phyloP scores from a whole-genome alignment of 305 asterid species.

The Salvia sclarea region DNA sequence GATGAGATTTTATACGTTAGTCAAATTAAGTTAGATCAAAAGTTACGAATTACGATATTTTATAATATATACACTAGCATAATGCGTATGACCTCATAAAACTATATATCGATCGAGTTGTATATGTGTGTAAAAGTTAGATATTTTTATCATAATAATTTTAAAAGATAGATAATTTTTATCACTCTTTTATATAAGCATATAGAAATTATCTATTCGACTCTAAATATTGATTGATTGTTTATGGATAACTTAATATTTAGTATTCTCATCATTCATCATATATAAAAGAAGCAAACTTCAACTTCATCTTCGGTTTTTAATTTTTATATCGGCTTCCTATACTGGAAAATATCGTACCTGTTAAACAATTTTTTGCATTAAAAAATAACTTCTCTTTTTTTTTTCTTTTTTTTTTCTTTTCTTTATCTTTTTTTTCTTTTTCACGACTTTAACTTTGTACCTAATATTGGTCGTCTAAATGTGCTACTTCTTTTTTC shows the following conservation, averaged over 20 bases:
- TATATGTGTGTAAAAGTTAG: no score
- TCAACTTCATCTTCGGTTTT: background rate
- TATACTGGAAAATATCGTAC: background rate
- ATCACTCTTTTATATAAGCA: background rate
- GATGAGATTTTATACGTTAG: background rate
- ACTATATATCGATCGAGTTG: no score
- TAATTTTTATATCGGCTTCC: background rate
- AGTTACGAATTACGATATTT: background rate
- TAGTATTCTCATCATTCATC: background rate
- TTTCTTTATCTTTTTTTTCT: background rate
- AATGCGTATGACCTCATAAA: no score
- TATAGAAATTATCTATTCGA: background rate
- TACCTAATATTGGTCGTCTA: background rate
- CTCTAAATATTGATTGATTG: background rate
- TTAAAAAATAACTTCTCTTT: background rate
- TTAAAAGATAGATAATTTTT: no score
- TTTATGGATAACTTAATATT: background rate
- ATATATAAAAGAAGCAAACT: background rate
- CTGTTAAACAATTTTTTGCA: background rate
- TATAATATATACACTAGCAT: no score
- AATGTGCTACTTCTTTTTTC: background rate
- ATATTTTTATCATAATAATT: no score
- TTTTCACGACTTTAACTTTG: background rate
- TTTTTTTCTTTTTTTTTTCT: background rate
- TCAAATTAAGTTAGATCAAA: constrained; percentile 12